phyloP scores from a whole-genome alignment of 2,329 filamentous ascomycete species.

The Hymenotorrendiella dingleyae region DNA sequence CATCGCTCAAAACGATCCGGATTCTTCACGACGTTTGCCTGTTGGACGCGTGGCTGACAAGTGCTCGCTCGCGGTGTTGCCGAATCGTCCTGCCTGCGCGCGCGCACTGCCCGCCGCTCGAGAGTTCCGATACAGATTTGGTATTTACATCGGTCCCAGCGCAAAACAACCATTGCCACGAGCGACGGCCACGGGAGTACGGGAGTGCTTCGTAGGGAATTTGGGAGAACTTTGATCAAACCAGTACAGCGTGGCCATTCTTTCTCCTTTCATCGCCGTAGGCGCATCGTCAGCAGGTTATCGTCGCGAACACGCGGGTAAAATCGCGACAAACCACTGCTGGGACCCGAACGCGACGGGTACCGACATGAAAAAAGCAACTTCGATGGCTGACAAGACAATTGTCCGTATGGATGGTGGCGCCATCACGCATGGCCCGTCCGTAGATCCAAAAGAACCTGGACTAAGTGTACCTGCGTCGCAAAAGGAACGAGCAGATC shows the following conservation, averaged over 20 bases:
- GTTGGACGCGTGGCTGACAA: constrained; percentile 10
- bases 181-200: too few species aligned
- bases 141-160: too few species aligned
- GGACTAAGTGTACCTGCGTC: constrained; percentile 9
- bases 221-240: too few species aligned
- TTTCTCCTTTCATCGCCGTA: too few species aligned
- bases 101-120: constrained; percentile 4
- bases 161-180: too few species aligned
- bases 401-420: constrained; percentile 13
- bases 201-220: too few species aligned
- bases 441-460: constrained; percentile 4
- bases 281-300: constrained; percentile 17
- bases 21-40: constrained; percentile 6
- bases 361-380: constrained; percentile 21
- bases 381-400: constrained; percentile 18
- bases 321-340: constrained; percentile 10
- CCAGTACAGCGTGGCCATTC: too few species aligned
- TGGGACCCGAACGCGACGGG: constrained; percentile 21
- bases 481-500: constrained; percentile 2
- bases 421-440: constrained; percentile 11
- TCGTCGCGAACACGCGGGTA: constrained; percentile 10
- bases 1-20: not conserved
- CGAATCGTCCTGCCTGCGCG: constrained; percentile 7
- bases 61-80: constrained; percentile 2
- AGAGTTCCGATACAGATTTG: not conserved